Conservation (phyloP, 257 asterid species). For the Leonotis leonurus region DNA sequence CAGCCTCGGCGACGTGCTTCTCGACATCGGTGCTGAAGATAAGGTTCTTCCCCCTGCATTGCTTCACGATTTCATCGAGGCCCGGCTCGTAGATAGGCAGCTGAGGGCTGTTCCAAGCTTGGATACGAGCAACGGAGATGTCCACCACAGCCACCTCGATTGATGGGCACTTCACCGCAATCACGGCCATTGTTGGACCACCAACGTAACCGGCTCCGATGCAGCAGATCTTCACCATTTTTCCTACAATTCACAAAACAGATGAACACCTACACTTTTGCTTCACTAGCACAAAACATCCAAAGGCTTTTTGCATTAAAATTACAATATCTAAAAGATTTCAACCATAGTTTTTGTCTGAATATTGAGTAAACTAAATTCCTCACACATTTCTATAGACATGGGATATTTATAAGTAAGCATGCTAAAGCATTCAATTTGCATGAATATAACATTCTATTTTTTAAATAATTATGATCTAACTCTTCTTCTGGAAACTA, state of each 20-base stretch:
- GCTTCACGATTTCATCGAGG: slow-evolving; percentile 88
- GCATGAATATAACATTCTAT: no score
- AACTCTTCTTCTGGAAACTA: no score
- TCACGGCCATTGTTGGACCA: slow-evolving; percentile 98
- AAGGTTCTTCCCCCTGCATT: slow-evolving; percentile 87
- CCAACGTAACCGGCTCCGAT: slow-evolving; percentile 98
- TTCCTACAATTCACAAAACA: neutral
- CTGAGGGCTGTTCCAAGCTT: slow-evolving; percentile 82
- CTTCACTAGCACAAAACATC: neutral
- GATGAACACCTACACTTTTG: no score
- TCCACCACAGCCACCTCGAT: slow-evolving; percentile 84
- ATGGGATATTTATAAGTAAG: no score
- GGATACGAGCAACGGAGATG: slow-evolving; percentile 73
- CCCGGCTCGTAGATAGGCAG: slow-evolving; percentile 98
- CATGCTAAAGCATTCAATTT: no score
- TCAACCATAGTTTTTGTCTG: no score
- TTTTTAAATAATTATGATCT: no score
- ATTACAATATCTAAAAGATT: no score
- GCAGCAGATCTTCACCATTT: slow-evolving; percentile 96
- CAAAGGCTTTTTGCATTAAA: no score
- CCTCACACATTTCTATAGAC: no score
- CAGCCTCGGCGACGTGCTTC: slow-evolving; percentile 83
- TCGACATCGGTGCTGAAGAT: slow-evolving; percentile 94
- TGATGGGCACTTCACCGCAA: slow-evolving; percentile 81
- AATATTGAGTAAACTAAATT: no score